Evolutionary conservation across 306 rosid species (phyloP), one percentile per base, ranked within the genome.

Genomic region (Prunus salicina): DNA sequence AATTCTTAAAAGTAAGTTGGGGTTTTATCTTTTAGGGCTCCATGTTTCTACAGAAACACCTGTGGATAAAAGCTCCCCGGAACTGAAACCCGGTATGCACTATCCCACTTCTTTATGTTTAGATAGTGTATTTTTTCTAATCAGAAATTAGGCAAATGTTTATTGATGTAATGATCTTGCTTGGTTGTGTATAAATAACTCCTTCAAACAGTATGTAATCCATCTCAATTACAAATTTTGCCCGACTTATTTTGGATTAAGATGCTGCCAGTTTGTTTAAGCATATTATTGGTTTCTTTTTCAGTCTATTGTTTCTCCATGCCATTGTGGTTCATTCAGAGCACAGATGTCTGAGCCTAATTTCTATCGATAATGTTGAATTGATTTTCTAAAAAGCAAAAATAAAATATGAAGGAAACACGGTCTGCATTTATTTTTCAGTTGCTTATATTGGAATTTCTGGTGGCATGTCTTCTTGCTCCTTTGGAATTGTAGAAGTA

Each of bases 21-120:
- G 14, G 6, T 67, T 77, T 72, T 73, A 30, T 74, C 19, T 62
- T 71, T 28, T 74, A 62, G 86, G 64, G 22, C 20, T 47, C n/a
- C 74, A 68, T 68, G 38, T 69, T 24, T 41, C 79, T 41, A 49
- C 67, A 70, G 56, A 52, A 65, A 66, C 73, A 25, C 41, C 75
- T 34, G 56, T 53, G 66, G 38, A 19, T 58, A 64, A 66, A 41
- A 51, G 57, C 12, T 28, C 58, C 27, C 68, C 12, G 8, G 77
- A 25, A 56, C 76, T 69, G 60, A 67, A 76, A 62, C 47, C 76
- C 28, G 66, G 76, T 79, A 76, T 66, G 60, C 46, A 1, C 11
- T 53, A 10, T 64, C 70, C 68, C 19, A 15, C 63, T 66, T 12
- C 47, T 49, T 12, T 12, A 11, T 27, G 2, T 7, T 32, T 55